These are phyloP conservation scores for Setaria viridis DNA, from an alignment of 202 grass and related monocot genomes.

Conservation along the genomic window DNA sequence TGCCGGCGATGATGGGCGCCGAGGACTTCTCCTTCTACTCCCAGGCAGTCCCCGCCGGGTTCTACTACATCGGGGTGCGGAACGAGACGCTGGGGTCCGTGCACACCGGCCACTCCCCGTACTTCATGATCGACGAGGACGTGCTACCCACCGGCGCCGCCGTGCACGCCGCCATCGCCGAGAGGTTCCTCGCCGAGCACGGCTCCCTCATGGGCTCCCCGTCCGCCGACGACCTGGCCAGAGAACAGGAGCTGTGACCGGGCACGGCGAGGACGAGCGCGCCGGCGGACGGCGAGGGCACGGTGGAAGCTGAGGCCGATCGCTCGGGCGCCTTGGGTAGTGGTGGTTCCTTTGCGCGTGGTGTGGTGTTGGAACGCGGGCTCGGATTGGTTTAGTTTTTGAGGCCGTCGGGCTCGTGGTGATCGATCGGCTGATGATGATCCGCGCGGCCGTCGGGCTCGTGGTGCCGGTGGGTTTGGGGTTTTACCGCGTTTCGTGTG, in stretches of 20 bases:
- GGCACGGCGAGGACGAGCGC: too few relatives aligned
- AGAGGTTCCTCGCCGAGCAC: constrained; percentile 72
- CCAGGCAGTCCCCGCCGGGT: constrained; percentile 69
- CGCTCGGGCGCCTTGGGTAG: background rate
- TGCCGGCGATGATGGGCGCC: constrained; percentile 84
- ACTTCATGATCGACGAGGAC: constrained; percentile 97
- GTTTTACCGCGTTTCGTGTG: background rate
- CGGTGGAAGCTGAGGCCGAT: background rate
- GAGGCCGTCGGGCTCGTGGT: background rate
- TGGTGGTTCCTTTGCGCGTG: background rate
- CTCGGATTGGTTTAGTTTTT: background rate
- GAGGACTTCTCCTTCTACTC: constrained; percentile 99
- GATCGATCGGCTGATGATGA: background rate
- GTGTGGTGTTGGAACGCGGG: constrained; percentile 1
- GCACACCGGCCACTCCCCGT: constrained; percentile 67
- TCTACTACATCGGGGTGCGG: constrained; percentile 91
- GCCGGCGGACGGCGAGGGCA: background rate
- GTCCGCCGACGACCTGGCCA: background rate
- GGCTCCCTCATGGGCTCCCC: background rate
- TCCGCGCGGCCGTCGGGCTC: background rate
- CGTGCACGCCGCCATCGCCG: constrained; percentile 83
- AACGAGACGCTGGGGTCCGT: constrained; percentile 83
- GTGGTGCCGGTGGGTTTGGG: background rate
- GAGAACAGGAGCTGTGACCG: background rate
- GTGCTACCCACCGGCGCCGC: constrained; percentile 85